A percentile compares a stretch with the other conserved stretches of the same genome.
These are phyloP conservation scores for Tephrocybe rancida DNA, from an alignment of 768 basidiomycete genomes.

Conservation along the genomic window DNA sequence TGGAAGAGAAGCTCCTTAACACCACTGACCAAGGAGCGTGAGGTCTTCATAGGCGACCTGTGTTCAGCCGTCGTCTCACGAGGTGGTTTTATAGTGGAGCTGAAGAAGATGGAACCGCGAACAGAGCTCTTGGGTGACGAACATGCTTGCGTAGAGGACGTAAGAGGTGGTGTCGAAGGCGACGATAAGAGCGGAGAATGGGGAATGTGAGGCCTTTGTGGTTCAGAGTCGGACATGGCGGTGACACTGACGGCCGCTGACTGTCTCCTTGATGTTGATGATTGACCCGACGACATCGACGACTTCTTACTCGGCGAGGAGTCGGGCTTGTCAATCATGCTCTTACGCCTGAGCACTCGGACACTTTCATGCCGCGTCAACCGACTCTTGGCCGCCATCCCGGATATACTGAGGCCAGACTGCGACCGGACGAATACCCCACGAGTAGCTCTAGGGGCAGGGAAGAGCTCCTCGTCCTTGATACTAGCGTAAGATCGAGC, in stretches of 20 bases:
- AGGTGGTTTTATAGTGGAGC: conserved; percentile 11
- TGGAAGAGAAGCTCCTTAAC: conserved; percentile 52
- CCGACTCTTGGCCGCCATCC: conserved; percentile 64
- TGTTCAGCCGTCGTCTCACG: conserved; percentile 16
- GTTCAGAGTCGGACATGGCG: conserved; percentile 29
- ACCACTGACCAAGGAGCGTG: conserved; percentile 60
- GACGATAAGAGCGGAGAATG: conserved; percentile 31
- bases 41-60: conserved; percentile 28
- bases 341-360: conserved; percentile 61
- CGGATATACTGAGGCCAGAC: conserved; percentile 62
- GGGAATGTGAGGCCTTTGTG: conserved; percentile 18
- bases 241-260: conserved; percentile 38
- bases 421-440: conserved; percentile 53
- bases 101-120: conserved; percentile 16
- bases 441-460: conserved; percentile 46
- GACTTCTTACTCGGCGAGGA: conserved; percentile 22
- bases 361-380: conserved; percentile 73
- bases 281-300: conserved; percentile 24
- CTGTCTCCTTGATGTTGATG: conserved; percentile 27
- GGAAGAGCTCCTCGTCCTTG: conserved; percentile 67
- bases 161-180: conserved; percentile 39
- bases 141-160: conserved; percentile 21
- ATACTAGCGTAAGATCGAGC: conserved; percentile 68
- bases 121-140: conserved; percentile 18
- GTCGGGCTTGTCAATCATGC: conserved; percentile 41